Conservation (phyloP, 257 asterid species). For the Vinca minor region DNA sequence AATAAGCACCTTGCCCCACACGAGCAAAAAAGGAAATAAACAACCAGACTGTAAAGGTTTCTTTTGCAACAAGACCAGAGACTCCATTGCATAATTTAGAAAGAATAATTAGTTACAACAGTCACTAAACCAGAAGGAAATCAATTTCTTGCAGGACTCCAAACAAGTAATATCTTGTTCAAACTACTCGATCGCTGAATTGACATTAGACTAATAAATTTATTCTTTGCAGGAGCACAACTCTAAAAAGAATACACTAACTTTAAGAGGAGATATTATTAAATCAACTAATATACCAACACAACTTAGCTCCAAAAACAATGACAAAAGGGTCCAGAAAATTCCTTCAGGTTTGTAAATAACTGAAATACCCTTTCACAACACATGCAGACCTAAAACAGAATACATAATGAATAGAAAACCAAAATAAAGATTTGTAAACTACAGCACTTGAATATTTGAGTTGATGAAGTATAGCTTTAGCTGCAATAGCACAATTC, state of each 20-base stretch:
- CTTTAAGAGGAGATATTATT: too few relatives aligned
- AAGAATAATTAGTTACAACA: not conserved
- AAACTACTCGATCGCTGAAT: not conserved
- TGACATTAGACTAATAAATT: not conserved
- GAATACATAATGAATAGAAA: not conserved
- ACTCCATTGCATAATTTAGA: not conserved
- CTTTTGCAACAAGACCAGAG: not conserved
- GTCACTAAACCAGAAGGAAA: not conserved
- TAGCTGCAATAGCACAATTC: not conserved
- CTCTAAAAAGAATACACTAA: too few relatives aligned
- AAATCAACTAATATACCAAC: not conserved
- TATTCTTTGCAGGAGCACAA: not conserved
- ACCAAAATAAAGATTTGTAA: not conserved
- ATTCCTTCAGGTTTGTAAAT: not conserved
- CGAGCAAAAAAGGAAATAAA: not conserved
- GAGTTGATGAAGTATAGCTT: not conserved
- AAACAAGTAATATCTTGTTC: not conserved
- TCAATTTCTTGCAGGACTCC: not conserved
- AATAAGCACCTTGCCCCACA: not conserved
- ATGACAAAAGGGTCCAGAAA: not conserved
- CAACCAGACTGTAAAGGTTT: not conserved
- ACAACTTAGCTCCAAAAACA: not conserved
- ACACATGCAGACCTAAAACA: not conserved
- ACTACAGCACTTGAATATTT: not conserved
- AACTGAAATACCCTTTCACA: not conserved